Percentiles rank a stretch among this genome's conserved stretches.
Conservation (phyloP, 176 grass and related monocot species). For the Musa beccarii region DNA sequence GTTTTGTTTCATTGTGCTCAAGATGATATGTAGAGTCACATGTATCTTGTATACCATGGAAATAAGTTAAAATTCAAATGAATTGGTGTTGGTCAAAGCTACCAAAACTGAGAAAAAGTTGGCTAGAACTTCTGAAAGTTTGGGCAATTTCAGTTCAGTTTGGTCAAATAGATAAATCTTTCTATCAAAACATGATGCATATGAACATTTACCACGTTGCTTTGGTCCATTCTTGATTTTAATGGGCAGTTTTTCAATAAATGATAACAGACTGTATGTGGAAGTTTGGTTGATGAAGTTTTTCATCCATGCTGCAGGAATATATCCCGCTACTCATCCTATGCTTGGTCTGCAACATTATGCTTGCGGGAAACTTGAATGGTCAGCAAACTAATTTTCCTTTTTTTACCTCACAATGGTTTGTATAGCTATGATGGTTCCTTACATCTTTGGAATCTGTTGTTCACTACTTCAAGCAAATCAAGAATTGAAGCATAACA, state of each 20-base stretch:
- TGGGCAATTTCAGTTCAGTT: not conserved
- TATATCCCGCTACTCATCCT: slow-evolving; percentile 79
- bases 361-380: slow-evolving; percentile 81
- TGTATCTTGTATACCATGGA: not conserved
- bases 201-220: not conserved
- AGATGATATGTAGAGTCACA: not conserved
- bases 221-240: not conserved
- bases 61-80: not conserved
- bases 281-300: not conserved
- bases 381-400: slow-evolving; percentile 22
- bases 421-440: not conserved
- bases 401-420: not conserved
- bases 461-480: not conserved
- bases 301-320: slow-evolving; percentile 29
- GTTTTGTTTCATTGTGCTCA: not conserved
- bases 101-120: not conserved
- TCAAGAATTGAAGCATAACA: not conserved
- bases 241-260: not conserved
- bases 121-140: not conserved
- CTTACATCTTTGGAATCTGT: not conserved
- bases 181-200: not conserved
- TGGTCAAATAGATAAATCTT: not conserved
- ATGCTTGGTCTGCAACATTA: slow-evolving; percentile 82
- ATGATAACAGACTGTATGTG: not conserved
- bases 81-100: not conserved